Evolutionary conservation across 768 basidiomycete species (phyloP), one percentile per base, ranked within the genome.

Genomic region (Stropharia rugosoannulata): DNA sequence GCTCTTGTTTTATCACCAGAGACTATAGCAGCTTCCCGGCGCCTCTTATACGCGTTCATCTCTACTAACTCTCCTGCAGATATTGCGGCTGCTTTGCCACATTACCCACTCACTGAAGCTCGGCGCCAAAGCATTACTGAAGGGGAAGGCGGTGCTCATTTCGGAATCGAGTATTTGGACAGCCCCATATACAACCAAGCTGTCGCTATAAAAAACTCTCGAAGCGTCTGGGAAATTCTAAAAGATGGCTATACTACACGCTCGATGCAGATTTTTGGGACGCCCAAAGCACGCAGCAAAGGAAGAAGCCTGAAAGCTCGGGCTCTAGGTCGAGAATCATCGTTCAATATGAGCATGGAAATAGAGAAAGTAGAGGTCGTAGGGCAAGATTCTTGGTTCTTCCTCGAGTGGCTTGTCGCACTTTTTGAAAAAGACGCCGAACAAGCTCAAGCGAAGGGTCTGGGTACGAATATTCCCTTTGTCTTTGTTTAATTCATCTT

Each of bases 361-460:
- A 54, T 5, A n/a, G 51, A 59, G 37, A 71, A 68, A 19, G 53
- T 67, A 37, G 57, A 62, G n/a, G 64, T 78, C 10, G 78, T 91
- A 19, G 82, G 81, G 19, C 77, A 81, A 45, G 73, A 85, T 57
- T 83, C 88, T 4, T 93, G 90, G 90, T 77, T 81, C 29, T 65
- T 86, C 40, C 75, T 93, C n/a, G 80, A 83, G 18, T 91, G 87
- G 86, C 60, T 91, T 0, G 51, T 93, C 10, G 65, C 70, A 18
- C 60, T 91, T 16, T 89, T 90, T 59, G 88, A 93, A 64, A 80
- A 78, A 59, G 89, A 91, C 57, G 84, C 90, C 61, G 58, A 61
- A 9, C 56, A 69, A 47, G 62, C 64, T 18, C 69, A 71, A 54
- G 59, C 60, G 13, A 67, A 69, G 55, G 74, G 73, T 49, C 64